A percentile compares a stretch with the other conserved stretches of the same genome.
phyloP scores from a whole-genome alignment of 2,329 filamentous ascomycete genomes.

The Pseudopyricularia cyperi region DNA sequence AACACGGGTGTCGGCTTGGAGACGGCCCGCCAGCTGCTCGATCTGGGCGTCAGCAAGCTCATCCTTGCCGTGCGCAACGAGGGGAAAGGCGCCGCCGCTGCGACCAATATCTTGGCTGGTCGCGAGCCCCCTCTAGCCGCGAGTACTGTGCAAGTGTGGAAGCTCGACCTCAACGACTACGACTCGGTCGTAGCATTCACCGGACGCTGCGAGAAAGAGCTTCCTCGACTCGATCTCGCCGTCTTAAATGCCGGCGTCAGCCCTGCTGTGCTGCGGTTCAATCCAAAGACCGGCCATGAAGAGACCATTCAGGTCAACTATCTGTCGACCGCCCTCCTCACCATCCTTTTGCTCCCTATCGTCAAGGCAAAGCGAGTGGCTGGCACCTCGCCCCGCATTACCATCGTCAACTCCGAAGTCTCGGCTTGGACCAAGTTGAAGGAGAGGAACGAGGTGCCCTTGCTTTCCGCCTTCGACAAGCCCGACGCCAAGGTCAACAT shows the following conservation, averaged over 20 bases:
- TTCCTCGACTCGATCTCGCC: conserved; percentile 28
- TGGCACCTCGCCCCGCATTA: too few relatives aligned
- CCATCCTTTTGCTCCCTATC: conserved; percentile 17
- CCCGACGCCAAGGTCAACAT: too few relatives aligned
- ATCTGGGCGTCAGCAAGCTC: conserved; percentile 19
- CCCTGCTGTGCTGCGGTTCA: conserved; percentile 19
- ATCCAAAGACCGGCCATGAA: conserved; percentile 29
- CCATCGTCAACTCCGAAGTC: too few relatives aligned
- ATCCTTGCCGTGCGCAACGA: conserved; percentile 25
- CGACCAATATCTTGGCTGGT: conserved; percentile 7
- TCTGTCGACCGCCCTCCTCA: conserved; percentile 15
- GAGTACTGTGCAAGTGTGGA: conserved; percentile 21
- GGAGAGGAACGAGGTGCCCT: too few relatives aligned
- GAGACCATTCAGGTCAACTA: conserved; percentile 19
- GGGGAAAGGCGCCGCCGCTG: conserved; percentile 14
- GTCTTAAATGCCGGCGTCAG: conserved; percentile 29
- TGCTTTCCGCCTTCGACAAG: too few relatives aligned
- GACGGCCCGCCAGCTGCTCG: conserved; percentile 21
- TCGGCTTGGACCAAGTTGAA: too few relatives aligned
- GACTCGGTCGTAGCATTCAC: conserved; percentile 26
- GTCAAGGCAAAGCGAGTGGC: too few relatives aligned
- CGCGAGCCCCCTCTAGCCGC: too few relatives aligned
- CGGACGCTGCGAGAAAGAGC: conserved; percentile 12
- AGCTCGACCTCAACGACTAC: conserved; percentile 26
- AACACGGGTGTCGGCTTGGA: conserved; percentile 29